Evolutionary conservation across 2,329 filamentous ascomycete genomes (phyloP).

Genomic region (Aspergillus carbonarius): DNA sequence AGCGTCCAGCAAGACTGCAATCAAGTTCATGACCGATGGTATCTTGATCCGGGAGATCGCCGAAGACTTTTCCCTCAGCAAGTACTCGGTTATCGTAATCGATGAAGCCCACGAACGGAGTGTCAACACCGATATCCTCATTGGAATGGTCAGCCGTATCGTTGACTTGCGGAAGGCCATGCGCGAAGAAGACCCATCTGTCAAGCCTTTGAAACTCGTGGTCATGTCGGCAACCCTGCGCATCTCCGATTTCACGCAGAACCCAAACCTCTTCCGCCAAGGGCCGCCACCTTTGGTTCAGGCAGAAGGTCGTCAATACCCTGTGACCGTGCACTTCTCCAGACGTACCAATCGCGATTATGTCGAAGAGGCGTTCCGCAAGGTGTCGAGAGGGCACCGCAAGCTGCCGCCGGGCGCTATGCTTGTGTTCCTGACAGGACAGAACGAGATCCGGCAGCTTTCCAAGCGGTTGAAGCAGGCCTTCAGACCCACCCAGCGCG

Average conservation of each 20-base stretch:
- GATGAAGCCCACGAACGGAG: conserved; percentile 97
- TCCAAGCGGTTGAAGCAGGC: conserved; percentile 73
- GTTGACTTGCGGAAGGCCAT: conserved; percentile 79
- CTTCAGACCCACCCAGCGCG: conserved; percentile 56
- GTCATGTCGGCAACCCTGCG: conserved; percentile 97
- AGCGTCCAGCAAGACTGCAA: conserved; percentile 73
- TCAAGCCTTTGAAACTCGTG: conserved; percentile 82
- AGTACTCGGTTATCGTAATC: conserved; percentile 91
- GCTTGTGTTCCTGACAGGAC: conserved; percentile 89
- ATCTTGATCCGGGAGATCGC: conserved; percentile 88
- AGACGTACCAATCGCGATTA: conserved; percentile 82
- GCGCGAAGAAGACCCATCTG: conserved; percentile 65
- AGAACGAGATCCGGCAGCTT: conserved; percentile 85
- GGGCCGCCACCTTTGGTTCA: conserved; percentile 78
- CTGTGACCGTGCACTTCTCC: conserved; percentile 86
- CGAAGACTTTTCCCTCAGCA: conserved; percentile 80
- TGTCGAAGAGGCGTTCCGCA: conserved; percentile 83
- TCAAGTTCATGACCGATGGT: conserved; percentile 99
- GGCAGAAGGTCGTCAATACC: conserved; percentile 87
- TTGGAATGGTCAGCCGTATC: conserved; percentile 92
- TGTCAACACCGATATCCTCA: conserved; percentile 96
- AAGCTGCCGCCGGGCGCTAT: conserved; percentile 90
- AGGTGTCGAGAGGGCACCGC: conserved; percentile 81
- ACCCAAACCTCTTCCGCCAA: conserved; percentile 72
- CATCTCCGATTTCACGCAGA: conserved; percentile 86